A percentile compares a stretch with the other conserved stretches of the same genome.
Conservation (phyloP, 352 stramenopile genomes). For the Phytopythium litorale region DNA sequence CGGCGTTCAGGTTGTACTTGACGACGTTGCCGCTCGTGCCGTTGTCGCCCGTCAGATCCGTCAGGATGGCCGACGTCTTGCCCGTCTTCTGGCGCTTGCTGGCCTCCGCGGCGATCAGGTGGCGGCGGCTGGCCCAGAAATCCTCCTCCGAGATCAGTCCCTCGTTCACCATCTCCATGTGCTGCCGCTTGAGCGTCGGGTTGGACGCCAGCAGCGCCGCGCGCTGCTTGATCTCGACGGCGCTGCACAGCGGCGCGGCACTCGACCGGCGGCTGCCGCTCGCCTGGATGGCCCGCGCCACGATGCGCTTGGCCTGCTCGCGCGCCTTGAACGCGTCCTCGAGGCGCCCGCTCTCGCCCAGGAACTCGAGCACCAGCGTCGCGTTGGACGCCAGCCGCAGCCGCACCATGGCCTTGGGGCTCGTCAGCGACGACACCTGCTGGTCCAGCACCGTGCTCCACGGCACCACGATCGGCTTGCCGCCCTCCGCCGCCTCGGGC, state of each 20-base stretch:
- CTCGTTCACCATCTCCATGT: conserved; percentile 87
- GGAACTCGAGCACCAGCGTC: conserved; percentile 71
- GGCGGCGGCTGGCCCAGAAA: conserved; percentile 79
- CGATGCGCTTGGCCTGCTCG: conserved; percentile 68
- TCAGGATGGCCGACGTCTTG: conserved; percentile 83
- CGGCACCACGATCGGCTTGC: conserved; percentile 43
- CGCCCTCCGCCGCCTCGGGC: conserved; percentile 23
- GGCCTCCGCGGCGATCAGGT: conserved; percentile 80
- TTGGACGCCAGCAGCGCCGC: conserved; percentile 69
- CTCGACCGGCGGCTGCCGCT: conserved; percentile 37
- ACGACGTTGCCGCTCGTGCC: conserved; percentile 69
- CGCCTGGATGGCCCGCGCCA: conserved; percentile 45
- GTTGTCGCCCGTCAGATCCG: conserved; percentile 71
- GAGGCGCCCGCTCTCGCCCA: conserved; percentile 35
- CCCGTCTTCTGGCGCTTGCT: conserved; percentile 83
- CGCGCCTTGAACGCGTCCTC: conserved; percentile 66
- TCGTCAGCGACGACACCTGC: conserved; percentile 72
- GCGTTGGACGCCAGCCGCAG: conserved; percentile 61
- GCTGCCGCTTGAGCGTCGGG: conserved; percentile 76
- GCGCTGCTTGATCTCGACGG: conserved; percentile 82
- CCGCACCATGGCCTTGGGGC: conserved; percentile 79
- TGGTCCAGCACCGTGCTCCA: conserved; percentile 77
- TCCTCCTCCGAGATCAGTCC: conserved; percentile 83
- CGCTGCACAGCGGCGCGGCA: conserved; percentile 55
- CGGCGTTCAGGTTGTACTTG: conserved; percentile 89